Percentiles rank a stretch among this genome's conserved stretches.
phyloP scores from a whole-genome alignment of 2,329 filamentous ascomycete species.

The Mycosphaerella sp. region DNA sequence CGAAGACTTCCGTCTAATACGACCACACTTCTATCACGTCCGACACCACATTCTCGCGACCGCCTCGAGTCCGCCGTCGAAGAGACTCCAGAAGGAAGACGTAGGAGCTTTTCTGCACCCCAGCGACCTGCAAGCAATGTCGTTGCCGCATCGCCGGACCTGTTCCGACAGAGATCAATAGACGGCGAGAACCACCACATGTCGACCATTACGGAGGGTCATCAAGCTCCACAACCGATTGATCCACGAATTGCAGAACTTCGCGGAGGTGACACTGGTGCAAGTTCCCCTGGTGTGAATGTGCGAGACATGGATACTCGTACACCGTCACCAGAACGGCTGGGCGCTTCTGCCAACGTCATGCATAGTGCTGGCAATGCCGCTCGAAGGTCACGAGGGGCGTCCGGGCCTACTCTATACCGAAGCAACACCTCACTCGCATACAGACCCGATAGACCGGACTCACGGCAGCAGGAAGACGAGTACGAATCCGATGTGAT shows the following conservation, averaged over 20 bases:
- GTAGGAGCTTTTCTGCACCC: constrained; percentile 31
- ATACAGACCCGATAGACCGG: constrained; percentile 10
- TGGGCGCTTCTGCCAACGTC: constrained; percentile 18
- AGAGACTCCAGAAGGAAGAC: constrained; percentile 21
- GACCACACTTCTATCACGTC: constrained; percentile 10
- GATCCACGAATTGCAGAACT: constrained; percentile 12
- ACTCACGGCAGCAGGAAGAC: constrained; percentile 13
- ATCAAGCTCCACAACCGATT: constrained; percentile 12
- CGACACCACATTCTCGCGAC: constrained; percentile 15
- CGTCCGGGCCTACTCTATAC: constrained; percentile 16
- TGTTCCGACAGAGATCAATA: constrained; percentile 25
- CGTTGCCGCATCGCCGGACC: constrained; percentile 15
- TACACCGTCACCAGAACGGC: constrained; percentile 15
- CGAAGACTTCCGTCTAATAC: constrained; percentile 26
- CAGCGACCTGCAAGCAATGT: constrained; percentile 24
- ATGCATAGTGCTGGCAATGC: constrained; percentile 29
- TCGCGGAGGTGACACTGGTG: constrained; percentile 13
- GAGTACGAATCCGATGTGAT: constrained; percentile 60
- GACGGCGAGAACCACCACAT: constrained; percentile 22
- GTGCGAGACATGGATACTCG: constrained; percentile 18
- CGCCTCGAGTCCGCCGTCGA: constrained; percentile 11
- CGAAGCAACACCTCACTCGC: constrained; percentile 18
- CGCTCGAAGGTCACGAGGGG: constrained; percentile 25
- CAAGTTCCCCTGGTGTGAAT: constrained; percentile 21
- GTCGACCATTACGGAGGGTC: constrained; percentile 29